phyloP scores from a whole-genome alignment of 2,329 filamentous ascomycete genomes.

The Exophiala spinifera region DNA sequence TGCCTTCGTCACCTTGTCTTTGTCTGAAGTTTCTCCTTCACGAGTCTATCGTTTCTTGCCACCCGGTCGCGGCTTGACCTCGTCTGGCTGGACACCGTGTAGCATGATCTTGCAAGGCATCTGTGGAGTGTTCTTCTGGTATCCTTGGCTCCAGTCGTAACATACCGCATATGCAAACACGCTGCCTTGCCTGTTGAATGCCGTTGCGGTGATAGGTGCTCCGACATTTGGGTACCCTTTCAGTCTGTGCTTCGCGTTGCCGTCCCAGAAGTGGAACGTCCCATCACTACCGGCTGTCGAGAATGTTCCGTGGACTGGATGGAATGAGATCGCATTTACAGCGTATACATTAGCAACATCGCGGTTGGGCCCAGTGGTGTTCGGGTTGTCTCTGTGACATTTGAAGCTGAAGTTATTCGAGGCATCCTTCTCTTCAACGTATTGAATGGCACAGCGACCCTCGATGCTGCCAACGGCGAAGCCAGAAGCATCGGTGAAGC shows the following conservation, averaged over 20 bases:
- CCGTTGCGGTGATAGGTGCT: slow-evolving; percentile 83
- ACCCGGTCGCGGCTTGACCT: slow-evolving; percentile 57
- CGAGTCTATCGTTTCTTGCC: slow-evolving; percentile 36
- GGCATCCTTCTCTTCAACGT: slow-evolving; percentile 92
- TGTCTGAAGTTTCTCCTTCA: not conserved
- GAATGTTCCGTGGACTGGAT: slow-evolving; percentile 96
- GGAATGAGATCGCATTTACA: slow-evolving; percentile 97
- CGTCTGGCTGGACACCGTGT: slow-evolving; percentile 68
- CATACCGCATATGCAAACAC: slow-evolving; percentile 88
- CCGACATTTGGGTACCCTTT: slow-evolving; percentile 84
- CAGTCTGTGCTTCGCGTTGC: slow-evolving; percentile 81
- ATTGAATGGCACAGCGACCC: slow-evolving; percentile 95
- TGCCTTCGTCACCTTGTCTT: not conserved
- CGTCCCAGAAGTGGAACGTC: slow-evolving; percentile 78
- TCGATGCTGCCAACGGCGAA: slow-evolving; percentile 97
- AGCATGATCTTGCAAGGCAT: slow-evolving; percentile 77
- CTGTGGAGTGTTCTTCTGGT: slow-evolving; percentile 72
- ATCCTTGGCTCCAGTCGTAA: slow-evolving; percentile 99
- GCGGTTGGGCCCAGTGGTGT: slow-evolving; percentile 45
- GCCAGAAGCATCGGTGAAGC: slow-evolving; percentile 85
- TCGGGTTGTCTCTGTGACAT: slow-evolving; percentile 82
- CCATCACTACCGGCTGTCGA: slow-evolving; percentile 93
- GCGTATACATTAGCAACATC: slow-evolving; percentile 87
- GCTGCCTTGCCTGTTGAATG: slow-evolving; percentile 81
- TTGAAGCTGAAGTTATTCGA: slow-evolving; percentile 98